A percentile compares a stretch with the other conserved stretches of the same genome.
Evolutionary conservation across 768 basidiomycete species (phyloP).

Genomic region (Pholiota molesta): DNA sequence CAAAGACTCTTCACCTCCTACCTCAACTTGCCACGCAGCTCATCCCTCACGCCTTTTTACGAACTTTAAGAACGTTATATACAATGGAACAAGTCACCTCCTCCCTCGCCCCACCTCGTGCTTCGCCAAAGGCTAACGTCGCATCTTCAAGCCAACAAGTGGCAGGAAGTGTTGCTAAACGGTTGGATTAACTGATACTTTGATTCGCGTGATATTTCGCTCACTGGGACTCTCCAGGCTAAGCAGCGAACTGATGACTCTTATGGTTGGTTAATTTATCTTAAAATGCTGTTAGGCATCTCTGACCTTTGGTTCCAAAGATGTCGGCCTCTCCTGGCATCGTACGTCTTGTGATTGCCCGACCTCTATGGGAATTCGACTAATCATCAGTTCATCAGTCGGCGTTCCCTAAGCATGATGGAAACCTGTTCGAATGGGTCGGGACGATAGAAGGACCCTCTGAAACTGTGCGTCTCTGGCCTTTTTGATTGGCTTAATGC

Average conservation of each 20-base stretch:
- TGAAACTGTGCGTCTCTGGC: constrained; percentile 58
- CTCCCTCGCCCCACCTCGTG: constrained; percentile 62
- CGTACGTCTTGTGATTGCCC: constrained; percentile 45
- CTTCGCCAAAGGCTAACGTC: constrained; percentile 58
- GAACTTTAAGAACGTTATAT: constrained; percentile 24
- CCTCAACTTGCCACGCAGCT: constrained; percentile 11
- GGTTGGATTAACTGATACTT: constrained; percentile 44
- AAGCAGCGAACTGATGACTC: constrained; percentile 83
- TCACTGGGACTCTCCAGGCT: constrained; percentile 45
- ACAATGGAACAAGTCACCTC: constrained; percentile 75
- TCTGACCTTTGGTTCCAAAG: constrained; percentile 38
- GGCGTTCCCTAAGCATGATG: constrained; percentile 86
- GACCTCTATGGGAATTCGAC: constrained; percentile 4
- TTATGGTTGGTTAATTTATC: constrained; percentile 63
- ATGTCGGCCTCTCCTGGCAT: constrained; percentile 91
- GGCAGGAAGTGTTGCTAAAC: constrained; percentile 83
- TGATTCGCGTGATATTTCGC: constrained; percentile 7
- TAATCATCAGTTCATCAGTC: constrained; percentile 51
- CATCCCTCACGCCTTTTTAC: constrained; percentile 23
- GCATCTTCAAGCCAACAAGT: constrained; percentile 55
- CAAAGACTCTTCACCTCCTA: constrained; percentile 12
- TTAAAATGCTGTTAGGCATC: not conserved
- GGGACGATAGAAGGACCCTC: constrained; percentile 85
- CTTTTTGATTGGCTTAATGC: too few relatives aligned
- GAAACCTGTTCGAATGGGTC: constrained; percentile 88